Base-by-base conservation (phyloP, 192 early-diverging fungal genomes). In the Cladochytrium replicatum region DNA sequence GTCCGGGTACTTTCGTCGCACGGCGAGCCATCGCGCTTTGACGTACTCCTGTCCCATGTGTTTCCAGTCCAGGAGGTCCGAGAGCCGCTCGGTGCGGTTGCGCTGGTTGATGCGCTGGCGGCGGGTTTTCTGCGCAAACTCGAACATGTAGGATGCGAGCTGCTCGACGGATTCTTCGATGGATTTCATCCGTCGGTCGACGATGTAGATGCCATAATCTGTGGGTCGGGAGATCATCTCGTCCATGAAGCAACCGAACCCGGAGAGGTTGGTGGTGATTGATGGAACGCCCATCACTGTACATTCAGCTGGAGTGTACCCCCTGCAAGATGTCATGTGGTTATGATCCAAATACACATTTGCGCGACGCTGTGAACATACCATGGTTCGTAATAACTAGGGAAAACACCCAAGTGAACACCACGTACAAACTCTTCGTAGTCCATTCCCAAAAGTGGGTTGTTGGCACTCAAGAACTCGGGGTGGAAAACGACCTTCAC, bases 391-490 rank as follows among this genome's bases (percentile, higher is more conserved):
- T 98, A 95, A 68, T 92, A 98, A 42, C 80, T 85, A 5, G 92
- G 88, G 72, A 98, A 98, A 1, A 97, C 94, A 59, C 94, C 94
- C 63, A 95, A 67, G 51, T 95, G 92, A 50, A 87, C 91, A 39
- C 92, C 94, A 55, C 94, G 84, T 43, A 97, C 87, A 70, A 97
- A 97, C 52, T 97, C 94, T 58, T 97, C 94, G 61, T 98, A 98
- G 59, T 98, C 94, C 37, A 98, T 68, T 11, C 85, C 83, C 26
- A 95, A 69, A 6, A 97, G 66, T 1, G 94, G 94, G 72, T 89
- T 93, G 75, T 91, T 95, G 23, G 89, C 74, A 67, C 84, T 93
- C 39, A 98, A 69, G 69, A 93, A 98, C 64, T 98, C 92, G 15
- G 94, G 94, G 51, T 98, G 94, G 82, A 93, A 98, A 5, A 98